These are phyloP conservation scores for Saccharum hybrid DNA, from an alignment of 202 grass and related monocot species.

Conservation along the genomic window DNA sequence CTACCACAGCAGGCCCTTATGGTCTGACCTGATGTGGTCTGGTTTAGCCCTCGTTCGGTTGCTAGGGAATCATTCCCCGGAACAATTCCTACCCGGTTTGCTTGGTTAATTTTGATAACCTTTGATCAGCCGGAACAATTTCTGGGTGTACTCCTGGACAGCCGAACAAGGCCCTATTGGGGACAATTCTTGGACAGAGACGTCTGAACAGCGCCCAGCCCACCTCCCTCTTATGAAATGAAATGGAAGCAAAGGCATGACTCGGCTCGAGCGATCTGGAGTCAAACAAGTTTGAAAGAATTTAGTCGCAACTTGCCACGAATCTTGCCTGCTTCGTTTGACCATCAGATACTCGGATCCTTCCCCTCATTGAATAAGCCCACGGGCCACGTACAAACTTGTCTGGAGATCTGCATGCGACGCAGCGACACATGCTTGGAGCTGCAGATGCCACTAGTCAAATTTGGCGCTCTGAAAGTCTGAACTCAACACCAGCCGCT, in stretches of 20 bases:
- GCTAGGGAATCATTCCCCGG: too few relatives aligned
- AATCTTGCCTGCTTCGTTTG: constrained; percentile 51
- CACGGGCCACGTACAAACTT: constrained; percentile 12
- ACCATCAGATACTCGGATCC: constrained; percentile 39
- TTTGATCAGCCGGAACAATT: too few relatives aligned
- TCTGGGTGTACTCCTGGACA: too few relatives aligned
- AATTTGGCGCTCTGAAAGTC: constrained; percentile 37
- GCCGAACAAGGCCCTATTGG: background rate
- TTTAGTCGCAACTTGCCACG: constrained; percentile 24
- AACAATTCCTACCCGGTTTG: too few relatives aligned
- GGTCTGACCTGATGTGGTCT: background rate
- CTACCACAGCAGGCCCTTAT: too few relatives aligned
- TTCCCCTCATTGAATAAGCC: constrained; percentile 1
- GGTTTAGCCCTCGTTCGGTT: background rate
- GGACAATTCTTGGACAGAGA: constrained; percentile 13
- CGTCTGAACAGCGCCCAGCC: constrained; percentile 39
- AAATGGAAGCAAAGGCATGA: constrained; percentile 8
- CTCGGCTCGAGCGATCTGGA: background rate
- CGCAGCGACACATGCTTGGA: constrained; percentile 20
- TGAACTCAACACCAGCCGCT: constrained; percentile 8
- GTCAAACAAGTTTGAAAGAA: constrained; percentile 52
- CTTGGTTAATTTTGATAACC: too few relatives aligned
- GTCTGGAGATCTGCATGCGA: constrained; percentile 51
- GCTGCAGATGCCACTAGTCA: constrained; percentile 32
- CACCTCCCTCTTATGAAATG: background rate